A percentile compares a stretch with the other conserved stretches of the same genome.
These are phyloP conservation scores for Neurospora sp. DNA, from an alignment of 495 filamentous ascomycete genomes.

Conservation along the genomic window DNA sequence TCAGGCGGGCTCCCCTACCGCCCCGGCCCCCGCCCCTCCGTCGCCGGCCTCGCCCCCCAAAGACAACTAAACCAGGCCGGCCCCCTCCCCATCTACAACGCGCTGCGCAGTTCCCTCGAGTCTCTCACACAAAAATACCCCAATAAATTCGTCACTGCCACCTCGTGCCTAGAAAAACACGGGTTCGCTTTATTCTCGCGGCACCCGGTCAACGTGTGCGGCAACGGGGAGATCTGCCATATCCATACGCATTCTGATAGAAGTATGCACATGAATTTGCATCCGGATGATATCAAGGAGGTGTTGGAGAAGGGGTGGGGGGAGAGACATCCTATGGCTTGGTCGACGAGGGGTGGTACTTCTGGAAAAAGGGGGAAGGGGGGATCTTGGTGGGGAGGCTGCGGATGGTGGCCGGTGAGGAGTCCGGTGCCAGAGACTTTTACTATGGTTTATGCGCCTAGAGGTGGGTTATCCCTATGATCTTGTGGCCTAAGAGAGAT, in stretches of 20 bases:
- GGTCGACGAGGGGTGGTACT: slow-evolving; percentile 19
- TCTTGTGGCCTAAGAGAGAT: neutral
- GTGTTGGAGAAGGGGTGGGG: slow-evolving; percentile 78
- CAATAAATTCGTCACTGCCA: slow-evolving; percentile 46
- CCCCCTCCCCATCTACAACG: slow-evolving; percentile 38
- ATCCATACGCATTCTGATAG: slow-evolving; percentile 60
- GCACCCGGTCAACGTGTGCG: slow-evolving; percentile 51
- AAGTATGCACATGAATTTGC: slow-evolving; percentile 65
- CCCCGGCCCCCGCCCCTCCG: slow-evolving; percentile 49
- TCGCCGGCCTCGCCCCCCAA: slow-evolving; percentile 71
- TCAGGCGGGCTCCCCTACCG: slow-evolving; percentile 41
- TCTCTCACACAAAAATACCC: slow-evolving; percentile 38
- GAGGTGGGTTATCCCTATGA: slow-evolving; percentile 22
- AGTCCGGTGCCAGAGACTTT: slow-evolving; percentile 58
- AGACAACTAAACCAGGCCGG: slow-evolving; percentile 61
- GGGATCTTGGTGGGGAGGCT: neutral
- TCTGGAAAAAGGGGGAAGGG: neutral
- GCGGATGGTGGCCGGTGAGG: slow-evolving; percentile 20
- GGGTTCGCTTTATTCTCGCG: slow-evolving; percentile 60
- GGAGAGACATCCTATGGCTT: slow-evolving; percentile 76
- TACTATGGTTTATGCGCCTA: slow-evolving; percentile 76
- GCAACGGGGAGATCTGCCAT: slow-evolving; percentile 71
- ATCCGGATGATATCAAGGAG: slow-evolving; percentile 67
- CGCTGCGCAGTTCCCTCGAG: slow-evolving; percentile 40
- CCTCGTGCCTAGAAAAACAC: slow-evolving; percentile 72